Evolutionary conservation across 768 basidiomycete species (phyloP).

Genomic region (Boletus coccyginus): DNA sequence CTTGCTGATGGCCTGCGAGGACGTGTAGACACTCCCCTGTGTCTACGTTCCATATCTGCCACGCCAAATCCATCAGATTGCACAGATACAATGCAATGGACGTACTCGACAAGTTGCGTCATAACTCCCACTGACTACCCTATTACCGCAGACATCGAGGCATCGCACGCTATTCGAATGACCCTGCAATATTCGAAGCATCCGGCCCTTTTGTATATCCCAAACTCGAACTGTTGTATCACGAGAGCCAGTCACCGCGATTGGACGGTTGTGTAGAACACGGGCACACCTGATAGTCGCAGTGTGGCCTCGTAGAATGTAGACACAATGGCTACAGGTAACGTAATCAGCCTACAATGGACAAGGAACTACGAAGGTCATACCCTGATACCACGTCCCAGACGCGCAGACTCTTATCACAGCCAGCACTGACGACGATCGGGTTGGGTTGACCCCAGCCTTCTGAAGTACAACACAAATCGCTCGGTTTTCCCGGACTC

Average conservation of each 20-base stretch:
- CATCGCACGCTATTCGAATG: conserved; percentile 84
- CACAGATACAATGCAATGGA: not conserved
- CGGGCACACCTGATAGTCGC: conserved; percentile 92
- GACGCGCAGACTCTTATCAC: conserved; percentile 87
- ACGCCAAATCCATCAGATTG: not conserved
- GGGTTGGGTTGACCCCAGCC: conserved; percentile 90
- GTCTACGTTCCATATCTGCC: conserved; percentile 87
- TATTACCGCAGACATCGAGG: conserved; percentile 81
- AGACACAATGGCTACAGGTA: conserved; percentile 56
- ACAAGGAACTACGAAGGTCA: conserved; percentile 17
- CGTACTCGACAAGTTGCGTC: conserved; percentile 81
- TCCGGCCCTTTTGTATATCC: conserved; percentile 82
- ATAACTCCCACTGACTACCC: conserved; percentile 90
- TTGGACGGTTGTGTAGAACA: conserved; percentile 79
- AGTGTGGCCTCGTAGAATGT: conserved; percentile 78
- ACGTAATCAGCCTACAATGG: conserved; percentile 2
- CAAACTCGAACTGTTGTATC: conserved; percentile 87
- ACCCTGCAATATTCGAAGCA: conserved; percentile 65
- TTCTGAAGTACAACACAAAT: conserved; percentile 61
- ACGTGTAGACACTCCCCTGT: conserved; percentile 85
- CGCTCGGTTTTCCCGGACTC: conserved; percentile 40
- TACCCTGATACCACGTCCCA: conserved; percentile 91
- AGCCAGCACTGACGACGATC: conserved; percentile 87
- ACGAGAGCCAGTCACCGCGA: conserved; percentile 88
- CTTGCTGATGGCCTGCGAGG: conserved; percentile 78